A percentile compares a stretch with the other conserved stretches of the same genome.
Evolutionary conservation across 2,329 filamentous ascomycete species (phyloP).

Genomic region (Beauveria australis): DNA sequence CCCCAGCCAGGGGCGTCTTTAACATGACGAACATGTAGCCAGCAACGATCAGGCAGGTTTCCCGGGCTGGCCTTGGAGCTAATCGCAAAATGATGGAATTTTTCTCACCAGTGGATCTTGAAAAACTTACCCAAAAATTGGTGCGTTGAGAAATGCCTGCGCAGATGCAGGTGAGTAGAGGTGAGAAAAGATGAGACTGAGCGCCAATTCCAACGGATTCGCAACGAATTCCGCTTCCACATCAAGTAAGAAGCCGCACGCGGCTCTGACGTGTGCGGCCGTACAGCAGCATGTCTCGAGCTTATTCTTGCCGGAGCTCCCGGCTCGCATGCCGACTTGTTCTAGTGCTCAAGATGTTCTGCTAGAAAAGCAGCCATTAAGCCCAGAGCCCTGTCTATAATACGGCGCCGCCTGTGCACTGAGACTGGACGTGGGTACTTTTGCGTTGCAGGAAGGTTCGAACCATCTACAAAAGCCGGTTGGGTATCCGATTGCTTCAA

Average conservation of each 20-base stretch:
- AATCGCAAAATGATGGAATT: neutral
- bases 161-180: neutral
- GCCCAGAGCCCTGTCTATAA: neutral
- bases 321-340: neutral
- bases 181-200: constrained; percentile 1
- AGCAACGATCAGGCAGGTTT: no score
- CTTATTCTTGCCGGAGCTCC: neutral
- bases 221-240: neutral
- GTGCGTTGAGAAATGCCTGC: no score
- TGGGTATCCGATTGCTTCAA: neutral
- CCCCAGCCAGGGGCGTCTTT: no score
- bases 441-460: neutral
- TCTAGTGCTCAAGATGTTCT: neutral
- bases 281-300: neutral
- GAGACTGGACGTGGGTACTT: neutral
- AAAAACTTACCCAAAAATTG: no score
- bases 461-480: neutral
- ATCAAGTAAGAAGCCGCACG: neutral
- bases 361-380: neutral
- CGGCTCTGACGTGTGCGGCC: neutral
- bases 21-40: no score
- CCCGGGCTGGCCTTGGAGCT: no score
- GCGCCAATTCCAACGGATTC: constrained; percentile 1
- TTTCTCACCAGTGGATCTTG: neutral
- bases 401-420: neutral